These are phyloP conservation scores for Colletotrichum horii DNA, from an alignment of 2,329 filamentous ascomycete species.

Conservation along the genomic window DNA sequence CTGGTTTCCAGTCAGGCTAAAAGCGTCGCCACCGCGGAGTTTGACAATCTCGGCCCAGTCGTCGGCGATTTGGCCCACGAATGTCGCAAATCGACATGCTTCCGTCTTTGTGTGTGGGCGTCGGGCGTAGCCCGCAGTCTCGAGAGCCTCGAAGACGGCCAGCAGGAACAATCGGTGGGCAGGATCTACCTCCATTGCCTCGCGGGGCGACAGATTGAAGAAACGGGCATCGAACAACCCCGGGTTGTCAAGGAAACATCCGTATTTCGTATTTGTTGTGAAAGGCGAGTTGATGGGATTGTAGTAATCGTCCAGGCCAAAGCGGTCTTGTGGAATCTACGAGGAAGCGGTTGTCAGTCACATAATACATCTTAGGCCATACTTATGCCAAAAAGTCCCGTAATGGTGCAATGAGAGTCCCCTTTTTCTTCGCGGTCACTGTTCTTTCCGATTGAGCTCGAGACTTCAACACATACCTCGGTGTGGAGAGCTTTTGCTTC, in stretches of 20 bases:
- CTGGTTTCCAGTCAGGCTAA: not conserved
- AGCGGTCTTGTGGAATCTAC: not conserved
- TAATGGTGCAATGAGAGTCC: too few relatives aligned
- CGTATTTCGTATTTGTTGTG: not conserved
- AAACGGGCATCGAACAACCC: slow-evolving; percentile 42
- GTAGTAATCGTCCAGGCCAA: not conserved
- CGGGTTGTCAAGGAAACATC: slow-evolving; percentile 24
- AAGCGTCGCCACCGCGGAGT: not conserved
- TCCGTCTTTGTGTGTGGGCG: slow-evolving; percentile 15
- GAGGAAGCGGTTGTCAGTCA: not conserved
- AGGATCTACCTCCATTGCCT: slow-evolving; percentile 34
- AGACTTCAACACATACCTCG: too few relatives aligned
- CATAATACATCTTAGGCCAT: too few relatives aligned
- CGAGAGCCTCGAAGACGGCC: slow-evolving; percentile 35
- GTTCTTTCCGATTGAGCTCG: too few relatives aligned
- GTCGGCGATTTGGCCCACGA: not conserved
- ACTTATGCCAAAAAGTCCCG: too few relatives aligned
- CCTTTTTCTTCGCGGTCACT: too few relatives aligned
- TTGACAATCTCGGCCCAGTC: not conserved
- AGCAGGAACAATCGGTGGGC: slow-evolving; percentile 35
- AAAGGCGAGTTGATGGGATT: not conserved
- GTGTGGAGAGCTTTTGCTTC: too few relatives aligned
- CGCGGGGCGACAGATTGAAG: slow-evolving; percentile 37
- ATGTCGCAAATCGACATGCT: slow-evolving; percentile 28
- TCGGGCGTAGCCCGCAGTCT: slow-evolving; percentile 27